Conservation (phyloP, 345 rosid genomes). For the Draba incana region DNA sequence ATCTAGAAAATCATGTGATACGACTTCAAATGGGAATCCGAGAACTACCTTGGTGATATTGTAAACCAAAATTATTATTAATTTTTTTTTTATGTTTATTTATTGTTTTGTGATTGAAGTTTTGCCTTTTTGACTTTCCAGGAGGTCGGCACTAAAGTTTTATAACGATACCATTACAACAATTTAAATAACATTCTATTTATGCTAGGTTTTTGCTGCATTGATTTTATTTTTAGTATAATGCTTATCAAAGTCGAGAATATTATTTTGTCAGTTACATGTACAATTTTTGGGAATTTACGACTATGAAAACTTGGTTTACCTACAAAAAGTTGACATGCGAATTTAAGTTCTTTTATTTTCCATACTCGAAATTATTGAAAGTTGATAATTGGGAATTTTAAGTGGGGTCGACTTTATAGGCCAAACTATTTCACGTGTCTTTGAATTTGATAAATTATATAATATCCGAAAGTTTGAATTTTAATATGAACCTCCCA, state of each 20-base stretch:
- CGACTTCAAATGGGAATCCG: slow-evolving; percentile 21
- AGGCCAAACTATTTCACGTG: slow-evolving; percentile 40
- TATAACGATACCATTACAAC: slow-evolving; percentile 11
- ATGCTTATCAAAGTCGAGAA: no score
- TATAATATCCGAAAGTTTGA: not conserved
- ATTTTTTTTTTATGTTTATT: not conserved
- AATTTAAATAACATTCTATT: not conserved
- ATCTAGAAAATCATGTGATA: slow-evolving; percentile 26
- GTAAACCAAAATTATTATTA: slow-evolving; percentile 2
- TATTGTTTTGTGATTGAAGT: not conserved
- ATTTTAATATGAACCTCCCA: slow-evolving; percentile 26
- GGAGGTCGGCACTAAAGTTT: slow-evolving; percentile 37
- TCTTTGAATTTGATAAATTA: slow-evolving; percentile 32
- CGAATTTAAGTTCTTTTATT: not conserved
- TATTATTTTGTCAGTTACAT: not conserved
- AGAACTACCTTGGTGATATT: slow-evolving; percentile 18
- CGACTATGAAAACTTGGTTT: not conserved
- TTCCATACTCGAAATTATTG: slow-evolving; percentile 26
- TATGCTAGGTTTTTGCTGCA: not conserved
- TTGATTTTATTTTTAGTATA: not conserved
- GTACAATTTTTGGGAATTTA: not conserved
- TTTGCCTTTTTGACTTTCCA: slow-evolving; percentile 28
- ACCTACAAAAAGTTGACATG: not conserved
- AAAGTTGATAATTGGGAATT: slow-evolving; percentile 21
- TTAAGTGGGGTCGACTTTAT: slow-evolving; percentile 24